These are phyloP conservation scores for Nevesoporus exiguus DNA, from an alignment of 768 basidiomycete genomes.

Conservation along the genomic window DNA sequence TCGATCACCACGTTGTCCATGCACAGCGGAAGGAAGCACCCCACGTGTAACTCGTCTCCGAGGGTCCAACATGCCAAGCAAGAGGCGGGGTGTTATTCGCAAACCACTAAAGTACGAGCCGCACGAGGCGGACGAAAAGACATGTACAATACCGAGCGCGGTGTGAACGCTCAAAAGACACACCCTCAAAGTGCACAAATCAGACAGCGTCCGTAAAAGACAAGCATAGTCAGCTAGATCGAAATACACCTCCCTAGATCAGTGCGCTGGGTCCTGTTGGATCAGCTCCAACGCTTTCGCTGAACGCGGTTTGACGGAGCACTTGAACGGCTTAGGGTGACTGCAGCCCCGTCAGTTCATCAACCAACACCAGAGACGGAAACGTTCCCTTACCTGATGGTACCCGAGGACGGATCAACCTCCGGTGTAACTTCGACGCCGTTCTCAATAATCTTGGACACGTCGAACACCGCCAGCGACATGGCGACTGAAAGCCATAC, in stretches of 20 bases:
- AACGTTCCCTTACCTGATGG: slow-evolving; percentile 48
- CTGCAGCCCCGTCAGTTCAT: slow-evolving; percentile 24
- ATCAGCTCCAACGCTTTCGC: slow-evolving; percentile 53
- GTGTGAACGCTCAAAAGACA: not conserved
- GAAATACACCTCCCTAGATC: not conserved
- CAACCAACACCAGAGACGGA: not conserved
- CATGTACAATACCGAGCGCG: not conserved
- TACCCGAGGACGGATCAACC: slow-evolving; percentile 56
- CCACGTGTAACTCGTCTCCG: slow-evolving; percentile 4
- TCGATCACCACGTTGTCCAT: slow-evolving; percentile 4
- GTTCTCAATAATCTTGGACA: slow-evolving; percentile 43
- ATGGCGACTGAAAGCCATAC: slow-evolving; percentile 42
- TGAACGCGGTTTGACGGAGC: slow-evolving; percentile 58
- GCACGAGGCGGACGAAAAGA: not conserved
- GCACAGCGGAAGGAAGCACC: not conserved
- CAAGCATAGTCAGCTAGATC: not conserved
- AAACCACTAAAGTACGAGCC: not conserved
- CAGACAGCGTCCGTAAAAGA: not conserved
- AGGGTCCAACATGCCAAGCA: not conserved
- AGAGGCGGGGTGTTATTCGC: not conserved
- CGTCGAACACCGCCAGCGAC: slow-evolving; percentile 47
- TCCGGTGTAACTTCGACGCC: slow-evolving; percentile 51
- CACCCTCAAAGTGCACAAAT: not conserved
- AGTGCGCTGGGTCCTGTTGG: slow-evolving; percentile 39
- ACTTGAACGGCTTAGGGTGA: slow-evolving; percentile 62